Base-by-base conservation (phyloP, 1,139 yeast genomes). In the Protomyces inouyei region DNA sequence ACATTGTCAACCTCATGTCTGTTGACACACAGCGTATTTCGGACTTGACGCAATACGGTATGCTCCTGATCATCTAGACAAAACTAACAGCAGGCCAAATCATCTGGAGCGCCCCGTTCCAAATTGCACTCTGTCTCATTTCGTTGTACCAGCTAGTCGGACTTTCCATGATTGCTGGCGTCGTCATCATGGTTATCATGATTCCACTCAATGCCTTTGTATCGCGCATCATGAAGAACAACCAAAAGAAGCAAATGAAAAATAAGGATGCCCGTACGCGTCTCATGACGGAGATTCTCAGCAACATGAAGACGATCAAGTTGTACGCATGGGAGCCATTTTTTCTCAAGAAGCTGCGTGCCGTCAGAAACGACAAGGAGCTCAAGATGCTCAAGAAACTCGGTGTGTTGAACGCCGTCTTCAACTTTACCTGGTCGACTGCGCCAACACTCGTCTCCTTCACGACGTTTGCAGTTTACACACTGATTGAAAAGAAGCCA, bases 31-130 rank as follows among this genome's bases (percentile, higher is more conserved):
- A 92, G 77, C 83, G 98, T 76, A 79, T 93, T 66, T 97, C 91
- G 76, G 98, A 92, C 72, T 80, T 92, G 67, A 85, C 89, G 52
- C 96, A 91, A 73, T 87, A 88, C 76, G 85, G 93, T 43, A 43
- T 5, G 68, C 18, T 36, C 14, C 12, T 43, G 10, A 43, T 1
- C 8, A 4, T 43, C 25, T 18, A n/a, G 18, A 9, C 43, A n/a
- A 5, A 10, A 21, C 48, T 43, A 43, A 43, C 48, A 5, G 12
- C 21, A 43, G 48, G 48, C 25, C 92, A 91, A 73, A 82, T 92
- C 67, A 80, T 90, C 61, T 92, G 98, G 97, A 91, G 97, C 0
- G 98, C 97, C 55, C 98, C 98, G 1, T 89, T 92, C 78, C 98
- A 93, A 77, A 86, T 93, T 71, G 71, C 82, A 53, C 77, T 93